Evolutionary conservation across 306 rosid species (phyloP).

Genomic region (Cucumis cinereus): DNA sequence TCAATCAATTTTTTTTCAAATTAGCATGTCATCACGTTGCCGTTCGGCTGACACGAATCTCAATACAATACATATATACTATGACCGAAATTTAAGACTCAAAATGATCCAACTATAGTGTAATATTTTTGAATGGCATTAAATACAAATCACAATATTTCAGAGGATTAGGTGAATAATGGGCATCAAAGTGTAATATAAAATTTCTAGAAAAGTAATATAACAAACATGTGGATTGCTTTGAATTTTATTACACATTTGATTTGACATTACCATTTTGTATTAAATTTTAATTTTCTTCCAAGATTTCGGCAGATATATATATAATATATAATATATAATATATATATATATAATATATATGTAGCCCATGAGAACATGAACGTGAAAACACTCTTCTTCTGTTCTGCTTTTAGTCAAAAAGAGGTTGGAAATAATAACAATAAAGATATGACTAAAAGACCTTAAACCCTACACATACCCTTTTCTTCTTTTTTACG

Average conservation of each 20-base stretch:
- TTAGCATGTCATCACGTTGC: no score
- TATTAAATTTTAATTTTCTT: neutral
- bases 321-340: no score
- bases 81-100: neutral
- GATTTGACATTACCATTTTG: neutral
- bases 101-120: no score
- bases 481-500: neutral
- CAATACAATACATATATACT: neutral
- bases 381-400: neutral
- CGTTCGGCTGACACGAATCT: neutral
- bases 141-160: neutral
- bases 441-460: neutral
- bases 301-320: constrained; percentile 1
- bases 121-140: neutral
- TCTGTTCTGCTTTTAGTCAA: neutral
- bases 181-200: neutral
- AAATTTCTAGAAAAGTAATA: neutral
- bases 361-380: neutral
- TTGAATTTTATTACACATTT: neutral
- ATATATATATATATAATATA: no score
- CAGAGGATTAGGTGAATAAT: neutral
- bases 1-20: no score
- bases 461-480: neutral
- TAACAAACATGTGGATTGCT: neutral
- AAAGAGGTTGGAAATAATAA: neutral